Percentiles rank a stretch among this genome's conserved stretches.
These are phyloP conservation scores for Botrytis pseudocinerea DNA, from an alignment of 2,329 filamentous ascomycete species.

Conservation along the genomic window DNA sequence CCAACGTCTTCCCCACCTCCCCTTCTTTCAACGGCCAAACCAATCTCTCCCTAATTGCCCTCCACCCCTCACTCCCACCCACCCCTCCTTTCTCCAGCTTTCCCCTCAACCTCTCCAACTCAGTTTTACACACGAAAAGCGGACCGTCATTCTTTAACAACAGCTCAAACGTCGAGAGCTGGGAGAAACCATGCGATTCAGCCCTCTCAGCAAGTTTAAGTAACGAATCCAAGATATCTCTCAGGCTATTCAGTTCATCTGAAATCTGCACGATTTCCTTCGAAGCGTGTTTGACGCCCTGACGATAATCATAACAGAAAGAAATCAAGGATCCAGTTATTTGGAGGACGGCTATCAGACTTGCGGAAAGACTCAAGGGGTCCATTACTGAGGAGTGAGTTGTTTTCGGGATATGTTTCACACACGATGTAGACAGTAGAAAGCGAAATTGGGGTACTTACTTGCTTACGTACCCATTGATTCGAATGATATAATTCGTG, in stretches of 20 bases:
- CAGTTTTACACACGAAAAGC: conserved; percentile 26
- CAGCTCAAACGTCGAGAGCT: conserved; percentile 27
- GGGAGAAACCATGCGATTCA: neutral
- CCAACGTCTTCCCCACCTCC: conserved; percentile 27
- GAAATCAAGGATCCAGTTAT: conserved; percentile 30
- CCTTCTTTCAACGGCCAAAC: conserved; percentile 32
- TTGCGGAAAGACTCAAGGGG: conserved; percentile 31
- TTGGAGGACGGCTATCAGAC: conserved; percentile 33
- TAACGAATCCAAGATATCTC: conserved; percentile 29
- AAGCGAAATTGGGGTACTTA: neutral
- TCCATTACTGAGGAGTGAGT: conserved; percentile 26
- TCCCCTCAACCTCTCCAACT: conserved; percentile 27
- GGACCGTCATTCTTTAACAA: conserved; percentile 28
- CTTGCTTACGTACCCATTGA: neutral
- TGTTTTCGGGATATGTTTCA: neutral
- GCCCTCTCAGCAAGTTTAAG: conserved; percentile 30
- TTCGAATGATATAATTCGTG: neutral
- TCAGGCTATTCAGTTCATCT: conserved; percentile 29
- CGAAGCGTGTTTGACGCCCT: conserved; percentile 26
- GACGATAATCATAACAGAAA: conserved; percentile 34
- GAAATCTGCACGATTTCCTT: conserved; percentile 30
- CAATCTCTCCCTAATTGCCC: conserved; percentile 24
- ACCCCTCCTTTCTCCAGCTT: conserved; percentile 26
- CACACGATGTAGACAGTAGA: neutral
- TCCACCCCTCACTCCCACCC: conserved; percentile 25